Evolutionary conservation across 1,139 yeast species (phyloP), one percentile per base, ranked within the genome.

Genomic region (Blastobotrys serpentis): DNA sequence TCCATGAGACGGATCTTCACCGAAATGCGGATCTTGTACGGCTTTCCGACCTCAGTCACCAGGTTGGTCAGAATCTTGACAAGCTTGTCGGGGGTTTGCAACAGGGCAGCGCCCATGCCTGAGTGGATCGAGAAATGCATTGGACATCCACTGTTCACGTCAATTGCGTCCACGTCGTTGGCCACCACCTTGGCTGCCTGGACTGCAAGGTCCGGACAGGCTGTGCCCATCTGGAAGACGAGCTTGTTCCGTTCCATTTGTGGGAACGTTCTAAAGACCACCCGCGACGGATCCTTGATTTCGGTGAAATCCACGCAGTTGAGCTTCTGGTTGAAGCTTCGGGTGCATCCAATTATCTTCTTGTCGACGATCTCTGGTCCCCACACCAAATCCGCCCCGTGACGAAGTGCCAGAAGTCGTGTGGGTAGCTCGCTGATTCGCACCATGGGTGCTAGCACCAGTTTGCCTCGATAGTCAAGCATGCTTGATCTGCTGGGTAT

Each of bases 321-420:
- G 41, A 68, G 70, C 58, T 51, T 62, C 50, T 61, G 58, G 81
- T 46, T 81, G 76, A 50, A 84, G 0, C 73, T 70, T 55, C 98
- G 73, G 38, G 73, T 75, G 60, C 96, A 86, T 26, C 78, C 77
- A 30, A 89, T 63, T 41, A 92, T 68, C 63, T 89, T 89, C 65
- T 84, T 86, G 64, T 92, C 98, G 25, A 92, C 79, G 51, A 89
- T 84, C 65, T 92, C 98, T 0, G 98, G 98, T 10, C 80, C 70
- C 98, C 98, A 92, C 3, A 92, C 98, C 47, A 92, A 71, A 64
- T 90, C 98, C 0, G 96, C 96, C 0, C 97, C 97, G 64, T 87
- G 76, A 55, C 77, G 78, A 26, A 92, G 72, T 0, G 96, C 82
- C 57, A 90, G 66, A 8, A 90, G 72, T 47, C 98, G 74, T 11